Base-by-base conservation (phyloP, 441 rosid genomes). In the Erysimum pusillum region DNA sequence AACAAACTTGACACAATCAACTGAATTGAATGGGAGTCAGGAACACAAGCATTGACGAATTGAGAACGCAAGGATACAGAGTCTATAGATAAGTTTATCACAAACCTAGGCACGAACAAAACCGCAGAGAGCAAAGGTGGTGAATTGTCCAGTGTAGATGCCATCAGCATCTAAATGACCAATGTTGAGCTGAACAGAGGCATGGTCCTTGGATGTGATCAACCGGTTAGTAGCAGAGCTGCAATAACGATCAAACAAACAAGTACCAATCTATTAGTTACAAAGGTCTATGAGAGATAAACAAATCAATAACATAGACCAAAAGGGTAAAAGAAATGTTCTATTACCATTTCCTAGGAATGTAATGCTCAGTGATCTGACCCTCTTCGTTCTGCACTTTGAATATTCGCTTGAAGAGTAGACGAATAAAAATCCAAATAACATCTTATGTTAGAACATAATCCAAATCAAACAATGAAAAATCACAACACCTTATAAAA, bases 381-480 rank as follows among this genome's bases (percentile, higher is more conserved):
- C 94, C 97, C 71, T 91, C 96, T 73, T 90, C 96, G 87, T 93
- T 93, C 88, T 93, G 96, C 98, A 93, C 90, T 83, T 89, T 90
- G 36, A 71, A 42, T 76, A 34, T 59, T 77, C 0, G n/a, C n/a
- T 10, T 39, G 49, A 22, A 22, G 14, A 10, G 42, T 28, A 28
- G 31, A 28, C 31, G 4, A 34, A n/a, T 17, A 13, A 11, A 28
- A 58, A 13, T 13, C 66, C n/a, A n/a, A n/a, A n/a, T n/a, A n/a
- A 22, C 25, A 22, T 22, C 25, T 22, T 22, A 93, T 91, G 73
- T 75, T 46, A 67, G 51, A 25, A 20, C 39, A n/a, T 6, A 42
- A 0, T 20, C n/a, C n/a, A n/a, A n/a, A n/a, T 36, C 25, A 7
- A 48, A 36, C 25, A 35, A 36, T 49, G 28, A 31, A 20, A 3